Evolutionary conservation across 306 rosid species (phyloP), one percentile per base, ranked within the genome.

Genomic region (Betula pendula): DNA sequence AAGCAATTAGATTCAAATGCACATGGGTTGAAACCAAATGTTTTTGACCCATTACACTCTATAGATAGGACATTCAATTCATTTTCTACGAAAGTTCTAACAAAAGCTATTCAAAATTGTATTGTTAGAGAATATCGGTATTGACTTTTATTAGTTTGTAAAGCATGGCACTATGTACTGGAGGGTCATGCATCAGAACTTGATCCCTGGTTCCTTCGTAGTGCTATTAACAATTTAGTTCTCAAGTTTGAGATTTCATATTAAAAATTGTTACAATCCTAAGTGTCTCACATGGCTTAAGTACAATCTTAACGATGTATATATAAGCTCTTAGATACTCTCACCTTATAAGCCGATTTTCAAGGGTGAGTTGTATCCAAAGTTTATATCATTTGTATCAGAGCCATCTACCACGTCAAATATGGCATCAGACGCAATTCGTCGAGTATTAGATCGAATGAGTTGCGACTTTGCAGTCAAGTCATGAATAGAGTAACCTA

Each of bases 111-210:
- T 13, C 25, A 24, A 22, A 55, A 22, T 55, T 53, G 14, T 24
- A 2, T 53, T 22, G 14, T 55, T 24, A 9, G 15, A 55, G 27
- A 55, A 10, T 20, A 53, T 53, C n/a, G 16, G 60, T 6, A 35
- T 35, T 35, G 60, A 19, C 4, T 63, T 35, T 7, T 33, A 31
- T 63, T 4, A 33, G 3, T 40, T 16, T 15, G 31, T 9, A 33
- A 63, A 63, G 43, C 11, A 63, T 6, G 43, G 12, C 27, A 55
- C 25, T 22, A 55, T 20, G 45, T 31, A 31, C 16, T 16, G 44
- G 27, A 71, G 68, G 25, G 72, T 75, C 49, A 75, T 35, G 40
- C 70, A 71, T 71, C 22, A 44, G 22, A 20, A 8, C 25, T 20
- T 13, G 60, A 48, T 38, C 1, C 43, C 25, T 70, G 38, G 38